Percentiles rank a stretch among this genome's conserved stretches.
phyloP scores from a whole-genome alignment of 495 filamentous ascomycete species.

The Penicillium silybi region DNA sequence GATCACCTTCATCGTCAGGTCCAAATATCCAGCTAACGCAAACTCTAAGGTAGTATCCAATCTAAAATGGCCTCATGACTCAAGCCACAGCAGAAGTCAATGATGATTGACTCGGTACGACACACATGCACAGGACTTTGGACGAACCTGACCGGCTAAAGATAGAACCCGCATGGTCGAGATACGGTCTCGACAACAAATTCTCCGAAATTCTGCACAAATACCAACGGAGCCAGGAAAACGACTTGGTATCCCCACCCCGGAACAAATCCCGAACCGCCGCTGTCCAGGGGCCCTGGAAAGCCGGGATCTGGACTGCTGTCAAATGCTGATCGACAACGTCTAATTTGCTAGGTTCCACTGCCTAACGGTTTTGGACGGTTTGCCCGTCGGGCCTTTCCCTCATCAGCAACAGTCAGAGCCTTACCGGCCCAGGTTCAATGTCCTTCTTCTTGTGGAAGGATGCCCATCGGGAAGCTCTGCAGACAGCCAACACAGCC shows the following conservation, averaged over 20 bases:
- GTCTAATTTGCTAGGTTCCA: constrained; percentile 21
- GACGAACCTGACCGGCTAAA: neutral
- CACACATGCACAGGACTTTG: neutral
- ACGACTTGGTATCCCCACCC: neutral
- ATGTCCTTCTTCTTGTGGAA: neutral
- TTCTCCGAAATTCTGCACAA: neutral
- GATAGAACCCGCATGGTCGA: neutral
- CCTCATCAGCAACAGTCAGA: neutral
- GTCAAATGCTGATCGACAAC: constrained; percentile 27
- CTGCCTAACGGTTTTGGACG: constrained; percentile 7
- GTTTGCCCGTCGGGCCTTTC: neutral
- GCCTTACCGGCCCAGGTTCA: neutral
- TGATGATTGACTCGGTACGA: neutral
- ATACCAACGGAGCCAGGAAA: neutral
- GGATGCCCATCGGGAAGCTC: neutral
- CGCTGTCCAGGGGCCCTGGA: neutral
- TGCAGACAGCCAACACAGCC: neutral
- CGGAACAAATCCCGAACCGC: constrained; percentile 8
- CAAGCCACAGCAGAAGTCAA: neutral
- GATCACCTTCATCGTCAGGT: neutral
- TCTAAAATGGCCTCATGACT: neutral
- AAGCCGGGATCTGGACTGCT: constrained; percentile 12
- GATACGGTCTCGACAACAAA: neutral
- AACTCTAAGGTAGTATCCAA: neutral
- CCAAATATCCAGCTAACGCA: neutral